phyloP scores from a whole-genome alignment of 2,329 filamentous ascomycete genomes.

The Plectosphaerella sp. region DNA sequence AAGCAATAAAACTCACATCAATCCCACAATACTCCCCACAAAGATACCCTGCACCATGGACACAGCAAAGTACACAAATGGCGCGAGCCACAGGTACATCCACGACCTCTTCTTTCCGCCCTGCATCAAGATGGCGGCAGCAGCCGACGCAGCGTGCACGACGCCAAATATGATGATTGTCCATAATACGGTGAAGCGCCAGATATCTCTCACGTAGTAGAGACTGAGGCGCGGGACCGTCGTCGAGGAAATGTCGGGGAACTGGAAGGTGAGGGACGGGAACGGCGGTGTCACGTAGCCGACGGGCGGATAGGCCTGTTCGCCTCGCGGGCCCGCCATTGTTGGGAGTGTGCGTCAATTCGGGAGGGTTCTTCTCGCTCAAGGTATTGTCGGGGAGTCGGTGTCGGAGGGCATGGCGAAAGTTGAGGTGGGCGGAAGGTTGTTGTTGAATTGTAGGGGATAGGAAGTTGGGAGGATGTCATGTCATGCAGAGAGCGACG shows the following conservation, averaged over 20 bases:
- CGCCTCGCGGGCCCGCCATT: constrained; percentile 5
- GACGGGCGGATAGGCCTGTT: constrained; percentile 29
- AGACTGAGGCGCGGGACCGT: constrained; percentile 50
- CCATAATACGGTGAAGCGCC: constrained; percentile 85
- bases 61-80: constrained; percentile 64
- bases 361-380: background rate
- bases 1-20: constrained; percentile 55
- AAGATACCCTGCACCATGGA: constrained; percentile 74
- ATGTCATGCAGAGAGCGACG: background rate
- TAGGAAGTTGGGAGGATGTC: background rate
- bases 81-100: constrained; percentile 67
- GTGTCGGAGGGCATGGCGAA: background rate
- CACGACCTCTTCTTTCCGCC: constrained; percentile 50
- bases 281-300: constrained; percentile 67
- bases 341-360: background rate
- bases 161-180: constrained; percentile 73
- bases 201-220: constrained; percentile 72
- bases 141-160: constrained; percentile 69
- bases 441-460: background rate
- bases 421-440: background rate
- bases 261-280: constrained; percentile 77
- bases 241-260: constrained; percentile 31
- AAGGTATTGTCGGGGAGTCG: background rate
- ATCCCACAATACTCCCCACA: constrained; percentile 75
- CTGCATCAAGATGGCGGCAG: constrained; percentile 70